Conservation (phyloP, 129 eudicot genomes). For the Saposhnikovia divaricata region DNA sequence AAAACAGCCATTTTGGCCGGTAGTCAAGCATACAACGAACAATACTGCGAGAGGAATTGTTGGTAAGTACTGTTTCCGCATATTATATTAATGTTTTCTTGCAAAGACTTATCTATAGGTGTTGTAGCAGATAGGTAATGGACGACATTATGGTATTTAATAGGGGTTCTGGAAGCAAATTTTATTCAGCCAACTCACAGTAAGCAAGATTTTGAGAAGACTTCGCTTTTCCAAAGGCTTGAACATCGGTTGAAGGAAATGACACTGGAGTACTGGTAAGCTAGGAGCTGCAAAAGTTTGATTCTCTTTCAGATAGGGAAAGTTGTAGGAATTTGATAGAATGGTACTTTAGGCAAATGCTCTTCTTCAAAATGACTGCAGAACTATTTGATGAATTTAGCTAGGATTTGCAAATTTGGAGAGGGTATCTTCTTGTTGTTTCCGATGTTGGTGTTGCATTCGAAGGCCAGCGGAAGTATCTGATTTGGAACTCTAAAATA, state of each 20-base stretch:
- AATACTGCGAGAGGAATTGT: slow-evolving; percentile 90
- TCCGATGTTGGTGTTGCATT: neutral
- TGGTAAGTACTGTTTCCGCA: slow-evolving; percentile 41
- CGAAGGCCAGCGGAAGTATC: neutral
- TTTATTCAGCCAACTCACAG: slow-evolving; percentile 81
- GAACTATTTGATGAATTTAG: neutral
- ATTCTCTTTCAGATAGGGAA: neutral
- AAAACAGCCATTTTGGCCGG: slow-evolving; percentile 80
- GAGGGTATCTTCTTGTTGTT: neutral
- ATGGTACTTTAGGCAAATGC: neutral
- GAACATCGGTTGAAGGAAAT: slow-evolving; percentile 70
- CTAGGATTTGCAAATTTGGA: neutral
- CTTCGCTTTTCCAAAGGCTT: slow-evolving; percentile 77
- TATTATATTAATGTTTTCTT: slow-evolving; percentile 5
- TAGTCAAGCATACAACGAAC: slow-evolving; percentile 20
- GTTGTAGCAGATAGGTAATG: slow-evolving; percentile 10
- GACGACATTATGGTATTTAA: slow-evolving; percentile 3
- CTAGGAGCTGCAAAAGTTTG: neutral
- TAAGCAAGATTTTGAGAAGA: slow-evolving; percentile 96
- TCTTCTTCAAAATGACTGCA: neutral
- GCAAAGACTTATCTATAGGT: neutral
- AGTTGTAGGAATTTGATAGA: neutral
- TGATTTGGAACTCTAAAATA: neutral
- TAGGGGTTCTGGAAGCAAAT: slow-evolving; percentile 88
- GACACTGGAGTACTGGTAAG: slow-evolving; percentile 89